Percentiles rank a stretch among this genome's conserved stretches.
Conservation (phyloP, 2,329 filamentous ascomycete genomes). For the Tolypocladium pustulatum region DNA sequence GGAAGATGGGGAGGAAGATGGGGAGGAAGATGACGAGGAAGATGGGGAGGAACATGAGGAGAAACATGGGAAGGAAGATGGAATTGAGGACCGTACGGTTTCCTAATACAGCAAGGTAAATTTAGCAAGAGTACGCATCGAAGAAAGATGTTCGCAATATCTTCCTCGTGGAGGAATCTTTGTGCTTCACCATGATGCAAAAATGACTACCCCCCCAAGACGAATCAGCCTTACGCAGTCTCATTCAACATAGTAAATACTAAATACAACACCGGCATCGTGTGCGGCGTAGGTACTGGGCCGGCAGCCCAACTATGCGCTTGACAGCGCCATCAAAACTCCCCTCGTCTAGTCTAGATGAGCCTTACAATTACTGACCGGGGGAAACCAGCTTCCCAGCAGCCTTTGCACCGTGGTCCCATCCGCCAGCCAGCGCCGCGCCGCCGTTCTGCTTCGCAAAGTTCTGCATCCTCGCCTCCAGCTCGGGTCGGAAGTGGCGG, state of each 20-base stretch:
- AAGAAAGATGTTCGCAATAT: too few species aligned
- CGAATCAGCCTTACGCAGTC: constrained; percentile 1
- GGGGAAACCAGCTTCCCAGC: constrained; percentile 81
- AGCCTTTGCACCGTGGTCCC: constrained; percentile 62
- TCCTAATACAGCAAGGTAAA: too few species aligned
- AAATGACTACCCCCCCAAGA: constrained; percentile 13
- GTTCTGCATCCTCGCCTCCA: constrained; percentile 81
- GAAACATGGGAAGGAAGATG: neutral
- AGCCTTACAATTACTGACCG: constrained; percentile 57
- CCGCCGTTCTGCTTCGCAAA: constrained; percentile 66
- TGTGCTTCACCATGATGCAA: too few species aligned
- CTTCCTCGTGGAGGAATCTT: too few species aligned
- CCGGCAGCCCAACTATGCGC: constrained; percentile 3
- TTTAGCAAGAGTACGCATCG: too few species aligned
- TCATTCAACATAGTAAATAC: constrained; percentile 4
- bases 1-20: neutral
- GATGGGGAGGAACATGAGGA: neutral
- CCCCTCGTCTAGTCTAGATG: constrained; percentile 1
- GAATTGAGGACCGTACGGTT: neutral
- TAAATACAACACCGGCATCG: constrained; percentile 9
- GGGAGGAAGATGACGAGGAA: neutral
- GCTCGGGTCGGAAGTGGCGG: constrained; percentile 92
- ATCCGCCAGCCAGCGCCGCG: constrained; percentile 73
- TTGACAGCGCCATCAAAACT: constrained; percentile 2
- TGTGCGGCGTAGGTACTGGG: constrained; percentile 14